Evolutionary conservation across 202 grass and related monocot species (phyloP).

Genomic region (Schoenoplectus triqueter): DNA sequence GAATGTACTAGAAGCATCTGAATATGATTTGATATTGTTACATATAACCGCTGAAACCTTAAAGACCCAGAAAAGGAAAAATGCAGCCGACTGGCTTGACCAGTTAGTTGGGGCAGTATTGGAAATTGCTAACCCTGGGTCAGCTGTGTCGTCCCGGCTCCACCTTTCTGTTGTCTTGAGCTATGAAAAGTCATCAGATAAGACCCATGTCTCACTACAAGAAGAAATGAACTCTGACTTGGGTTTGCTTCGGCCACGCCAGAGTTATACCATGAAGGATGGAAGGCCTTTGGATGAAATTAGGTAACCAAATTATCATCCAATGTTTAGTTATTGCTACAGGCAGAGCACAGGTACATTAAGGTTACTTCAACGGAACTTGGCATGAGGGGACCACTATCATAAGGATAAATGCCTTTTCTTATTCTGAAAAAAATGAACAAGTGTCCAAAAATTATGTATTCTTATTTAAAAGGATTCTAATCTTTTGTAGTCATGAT

Average conservation of each 20-base stretch:
- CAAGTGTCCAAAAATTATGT: neutral
- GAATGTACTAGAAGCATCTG: slow-evolving; percentile 57
- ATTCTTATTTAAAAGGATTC: neutral
- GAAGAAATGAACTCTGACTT: slow-evolving; percentile 65
- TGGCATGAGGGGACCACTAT: neutral
- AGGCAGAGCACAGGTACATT: neutral
- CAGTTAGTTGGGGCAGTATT: slow-evolving; percentile 64
- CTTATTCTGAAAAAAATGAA: neutral
- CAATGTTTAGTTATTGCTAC: neutral
- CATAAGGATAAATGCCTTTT: neutral
- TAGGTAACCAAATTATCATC: slow-evolving; percentile 54
- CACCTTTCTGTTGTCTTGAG: slow-evolving; percentile 71
- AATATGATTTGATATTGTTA: slow-evolving; percentile 83
- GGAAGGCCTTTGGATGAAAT: slow-evolving; percentile 67
- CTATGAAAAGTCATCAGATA: slow-evolving; percentile 64
- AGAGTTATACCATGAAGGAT: slow-evolving; percentile 91
- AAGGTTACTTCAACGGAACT: neutral
- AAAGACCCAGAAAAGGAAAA: slow-evolving; percentile 52
- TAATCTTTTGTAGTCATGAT: slow-evolving; percentile 61
- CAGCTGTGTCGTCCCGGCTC: slow-evolving; percentile 59
- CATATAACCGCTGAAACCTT: slow-evolving; percentile 61
- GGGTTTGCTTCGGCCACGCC: slow-evolving; percentile 64
- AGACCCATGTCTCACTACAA: slow-evolving; percentile 45
- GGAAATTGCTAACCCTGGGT: slow-evolving; percentile 53
- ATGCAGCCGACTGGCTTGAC: slow-evolving; percentile 60